Conservation (phyloP, 2,329 filamentous ascomycete species). For the Aspergillus oerlinghausenensis region DNA sequence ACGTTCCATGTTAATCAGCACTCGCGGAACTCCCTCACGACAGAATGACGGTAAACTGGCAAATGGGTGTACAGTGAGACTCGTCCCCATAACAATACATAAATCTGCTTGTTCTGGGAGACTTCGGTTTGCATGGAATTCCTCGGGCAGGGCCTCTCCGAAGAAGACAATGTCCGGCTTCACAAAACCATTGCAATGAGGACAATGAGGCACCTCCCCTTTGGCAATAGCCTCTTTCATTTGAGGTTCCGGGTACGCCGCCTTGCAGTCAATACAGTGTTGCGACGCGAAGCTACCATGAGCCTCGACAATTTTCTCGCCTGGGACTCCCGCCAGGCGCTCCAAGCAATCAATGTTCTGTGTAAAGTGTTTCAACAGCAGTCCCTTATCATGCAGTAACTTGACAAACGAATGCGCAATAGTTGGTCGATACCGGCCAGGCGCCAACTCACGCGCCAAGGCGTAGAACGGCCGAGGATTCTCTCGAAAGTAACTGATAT, state of each 20-base stretch:
- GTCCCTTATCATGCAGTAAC: slow-evolving; percentile 71
- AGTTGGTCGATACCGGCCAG: slow-evolving; percentile 82
- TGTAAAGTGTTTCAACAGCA: slow-evolving; percentile 83
- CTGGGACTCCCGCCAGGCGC: slow-evolving; percentile 75
- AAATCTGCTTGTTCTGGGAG: slow-evolving; percentile 65
- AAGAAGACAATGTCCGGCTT: slow-evolving; percentile 97
- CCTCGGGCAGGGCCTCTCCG: slow-evolving; percentile 65
- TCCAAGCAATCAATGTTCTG: slow-evolving; percentile 98
- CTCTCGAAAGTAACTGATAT: slow-evolving; percentile 79
- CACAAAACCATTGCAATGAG: slow-evolving; percentile 69
- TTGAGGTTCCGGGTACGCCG: slow-evolving; percentile 63
- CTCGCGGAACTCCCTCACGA: slow-evolving; percentile 59
- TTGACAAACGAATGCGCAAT: slow-evolving; percentile 85
- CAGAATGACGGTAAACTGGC: slow-evolving; percentile 69
- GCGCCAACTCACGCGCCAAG: slow-evolving; percentile 86
- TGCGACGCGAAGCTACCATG: slow-evolving; percentile 93
- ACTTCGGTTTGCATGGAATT: slow-evolving; percentile 58
- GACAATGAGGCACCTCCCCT: slow-evolving; percentile 68
- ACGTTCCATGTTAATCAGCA: slow-evolving; percentile 81
- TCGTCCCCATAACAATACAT: slow-evolving; percentile 83
- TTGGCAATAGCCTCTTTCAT: slow-evolving; percentile 67
- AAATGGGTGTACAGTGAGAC: slow-evolving; percentile 82
- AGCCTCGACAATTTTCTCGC: slow-evolving; percentile 79
- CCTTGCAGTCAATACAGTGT: slow-evolving; percentile 83
- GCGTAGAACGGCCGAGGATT: slow-evolving; percentile 90